Conservation (phyloP, 345 rosid genomes). For the Boechera stricta region DNA sequence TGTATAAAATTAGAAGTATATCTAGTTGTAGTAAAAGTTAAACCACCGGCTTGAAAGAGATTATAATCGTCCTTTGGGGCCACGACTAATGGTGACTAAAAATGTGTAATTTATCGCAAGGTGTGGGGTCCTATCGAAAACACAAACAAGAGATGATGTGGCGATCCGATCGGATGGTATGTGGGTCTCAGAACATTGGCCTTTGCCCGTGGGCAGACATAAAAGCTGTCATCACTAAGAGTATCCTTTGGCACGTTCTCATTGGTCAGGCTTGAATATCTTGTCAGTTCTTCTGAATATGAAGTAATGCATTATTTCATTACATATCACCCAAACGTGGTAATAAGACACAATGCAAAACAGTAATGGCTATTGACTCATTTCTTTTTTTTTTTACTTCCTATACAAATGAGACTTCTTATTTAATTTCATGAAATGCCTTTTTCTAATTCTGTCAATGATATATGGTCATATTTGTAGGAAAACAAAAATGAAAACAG, state of each 20-base stretch:
- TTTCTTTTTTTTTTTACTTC: neutral
- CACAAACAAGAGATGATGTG: constrained; percentile 38
- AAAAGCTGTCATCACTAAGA: constrained; percentile 45
- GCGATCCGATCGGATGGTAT: constrained; percentile 42
- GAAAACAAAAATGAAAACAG: constrained; percentile 16
- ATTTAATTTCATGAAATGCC: constrained; percentile 16
- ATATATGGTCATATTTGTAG: constrained; percentile 3
- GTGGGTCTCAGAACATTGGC: constrained; percentile 41
- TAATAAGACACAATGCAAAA: constrained; percentile 26
- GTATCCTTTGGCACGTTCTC: constrained; percentile 38
- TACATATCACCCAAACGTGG: constrained; percentile 38
- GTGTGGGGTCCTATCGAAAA: constrained; percentile 6
- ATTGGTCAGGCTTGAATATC: constrained; percentile 37
- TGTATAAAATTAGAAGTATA: neutral
- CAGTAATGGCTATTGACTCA: constrained; percentile 21
- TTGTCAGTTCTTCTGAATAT: constrained; percentile 34
- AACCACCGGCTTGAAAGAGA: neutral
- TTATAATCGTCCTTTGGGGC: neutral
- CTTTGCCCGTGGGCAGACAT: constrained; percentile 49
- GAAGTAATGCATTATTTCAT: constrained; percentile 20
- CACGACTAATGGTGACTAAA: constrained; percentile 5
- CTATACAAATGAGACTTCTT: constrained; percentile 24
- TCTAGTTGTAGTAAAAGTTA: neutral
- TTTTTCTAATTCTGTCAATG: constrained; percentile 8
- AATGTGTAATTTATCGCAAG: constrained; percentile 4